phyloP scores from a whole-genome alignment of 352 stramenopile genomes.

The Phytophthora aleatoria region DNA sequence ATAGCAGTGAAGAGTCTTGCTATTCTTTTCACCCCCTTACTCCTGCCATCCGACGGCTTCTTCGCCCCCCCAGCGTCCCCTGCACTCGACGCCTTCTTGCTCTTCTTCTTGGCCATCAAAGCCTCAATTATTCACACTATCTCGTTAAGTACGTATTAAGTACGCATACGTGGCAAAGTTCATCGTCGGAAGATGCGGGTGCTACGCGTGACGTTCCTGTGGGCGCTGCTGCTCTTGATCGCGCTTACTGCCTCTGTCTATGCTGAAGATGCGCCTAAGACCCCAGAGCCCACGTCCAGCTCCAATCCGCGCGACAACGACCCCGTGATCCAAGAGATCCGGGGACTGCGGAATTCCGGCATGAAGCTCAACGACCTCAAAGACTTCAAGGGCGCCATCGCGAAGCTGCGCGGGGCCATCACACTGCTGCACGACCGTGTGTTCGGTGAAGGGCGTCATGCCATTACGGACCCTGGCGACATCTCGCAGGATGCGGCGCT shows the following conservation, averaged over 20 bases:
- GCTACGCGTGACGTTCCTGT: constrained; percentile 26
- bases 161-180: constrained; percentile 22
- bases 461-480: constrained; percentile 57
- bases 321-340: constrained; percentile 67
- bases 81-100: constrained; percentile 21
- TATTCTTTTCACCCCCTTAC: constrained; percentile 1
- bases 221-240: constrained; percentile 37
- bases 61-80: constrained; percentile 1
- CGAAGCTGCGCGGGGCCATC: constrained; percentile 71
- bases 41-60: neutral
- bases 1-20: constrained; percentile 43
- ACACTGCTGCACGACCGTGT: constrained; percentile 71
- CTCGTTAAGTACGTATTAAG: constrained; percentile 16
- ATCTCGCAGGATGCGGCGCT: constrained; percentile 74
- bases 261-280: constrained; percentile 6
- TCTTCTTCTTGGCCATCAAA: constrained; percentile 54
- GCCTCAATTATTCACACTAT: neutral
- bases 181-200: constrained; percentile 15
- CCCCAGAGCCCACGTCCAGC: constrained; percentile 31
- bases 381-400: constrained; percentile 53
- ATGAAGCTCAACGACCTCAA: constrained; percentile 78
- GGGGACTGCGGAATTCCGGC: constrained; percentile 69
- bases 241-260: constrained; percentile 9
- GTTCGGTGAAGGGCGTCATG: constrained; percentile 56
- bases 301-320: constrained; percentile 52